A percentile compares a stretch with the other conserved stretches of the same genome.
Evolutionary conservation across 2,329 filamentous ascomycete genomes (phyloP).

Genomic region (Ramichloridium luteum): DNA sequence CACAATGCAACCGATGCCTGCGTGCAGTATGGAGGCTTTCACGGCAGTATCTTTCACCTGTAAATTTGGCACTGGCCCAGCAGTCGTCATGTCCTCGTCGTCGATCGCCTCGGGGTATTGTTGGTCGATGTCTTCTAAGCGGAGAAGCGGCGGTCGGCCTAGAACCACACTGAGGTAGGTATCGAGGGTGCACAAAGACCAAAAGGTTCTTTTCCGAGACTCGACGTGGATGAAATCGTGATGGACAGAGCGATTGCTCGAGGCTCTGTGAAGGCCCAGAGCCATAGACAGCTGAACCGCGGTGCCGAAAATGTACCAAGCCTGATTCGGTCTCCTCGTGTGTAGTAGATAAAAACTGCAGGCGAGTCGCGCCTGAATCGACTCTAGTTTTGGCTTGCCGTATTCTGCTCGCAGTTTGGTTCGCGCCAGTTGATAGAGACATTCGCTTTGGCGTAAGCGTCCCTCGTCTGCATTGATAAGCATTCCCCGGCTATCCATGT

Average conservation of each 20-base stretch:
- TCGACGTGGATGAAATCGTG: constrained; percentile 18
- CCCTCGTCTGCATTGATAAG: constrained; percentile 11
- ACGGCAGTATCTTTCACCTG: constrained; percentile 22
- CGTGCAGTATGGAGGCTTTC: constrained; percentile 21
- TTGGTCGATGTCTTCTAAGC: constrained; percentile 25
- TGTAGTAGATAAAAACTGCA: constrained; percentile 30
- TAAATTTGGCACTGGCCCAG: constrained; percentile 4
- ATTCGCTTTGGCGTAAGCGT: constrained; percentile 18
- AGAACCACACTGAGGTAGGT: constrained; percentile 29
- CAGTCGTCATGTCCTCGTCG: constrained; percentile 18
- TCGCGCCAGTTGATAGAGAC: constrained; percentile 17
- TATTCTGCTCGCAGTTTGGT: constrained; percentile 14
- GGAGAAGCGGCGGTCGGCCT: constrained; percentile 26
- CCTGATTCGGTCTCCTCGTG: constrained; percentile 26
- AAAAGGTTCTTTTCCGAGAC: constrained; percentile 27
- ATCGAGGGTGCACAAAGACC: constrained; percentile 29
- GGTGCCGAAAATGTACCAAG: constrained; percentile 29
- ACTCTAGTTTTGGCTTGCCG: constrained; percentile 19
- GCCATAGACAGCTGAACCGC: constrained; percentile 27
- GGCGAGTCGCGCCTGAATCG: constrained; percentile 31
- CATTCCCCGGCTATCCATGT: constrained; percentile 13
- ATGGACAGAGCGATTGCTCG: constrained; percentile 10
- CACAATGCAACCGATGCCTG: constrained; percentile 19
- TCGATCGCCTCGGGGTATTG: constrained; percentile 18
- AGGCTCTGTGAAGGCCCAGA: constrained; percentile 25